A percentile compares a stretch with the other conserved stretches of the same genome.
Conservation (phyloP, 805 yeast genomes). For the Candida palmyrensis region DNA sequence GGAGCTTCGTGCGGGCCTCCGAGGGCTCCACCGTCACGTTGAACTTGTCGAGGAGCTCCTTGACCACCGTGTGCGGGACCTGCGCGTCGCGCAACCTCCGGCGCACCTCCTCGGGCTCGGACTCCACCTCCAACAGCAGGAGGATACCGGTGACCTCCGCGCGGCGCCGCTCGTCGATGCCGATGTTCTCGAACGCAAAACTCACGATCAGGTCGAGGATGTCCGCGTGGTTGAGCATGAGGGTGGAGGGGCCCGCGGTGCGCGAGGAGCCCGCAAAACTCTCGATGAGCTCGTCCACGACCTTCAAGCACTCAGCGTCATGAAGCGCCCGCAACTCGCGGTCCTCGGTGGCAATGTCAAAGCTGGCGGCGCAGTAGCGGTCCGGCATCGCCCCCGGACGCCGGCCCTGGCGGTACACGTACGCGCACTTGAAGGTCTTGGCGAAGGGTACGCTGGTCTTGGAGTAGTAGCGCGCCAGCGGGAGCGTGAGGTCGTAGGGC, state of each 20-base stretch:
- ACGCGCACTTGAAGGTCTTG: conserved; percentile 71
- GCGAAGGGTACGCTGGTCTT: conserved; percentile 45
- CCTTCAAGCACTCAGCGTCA: conserved; percentile 87
- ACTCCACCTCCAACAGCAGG: conserved; percentile 73
- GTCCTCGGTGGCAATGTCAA: conserved; percentile 68
- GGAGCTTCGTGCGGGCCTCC: conserved; percentile 56
- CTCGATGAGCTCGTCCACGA: conserved; percentile 61
- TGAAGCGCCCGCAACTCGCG: conserved; percentile 41
- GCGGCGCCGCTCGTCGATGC: conserved; percentile 56
- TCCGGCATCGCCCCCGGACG: conserved; percentile 65
- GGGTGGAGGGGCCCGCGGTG: background rate
- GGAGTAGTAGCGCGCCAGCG: conserved; percentile 82
- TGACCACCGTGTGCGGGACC: conserved; percentile 74
- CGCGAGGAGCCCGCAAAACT: background rate
- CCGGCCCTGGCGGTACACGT: conserved; percentile 66
- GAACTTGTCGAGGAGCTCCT: conserved; percentile 70
- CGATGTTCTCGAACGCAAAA: conserved; percentile 77
- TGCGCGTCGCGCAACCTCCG: conserved; percentile 49
- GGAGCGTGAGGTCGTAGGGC: conserved; percentile 85
- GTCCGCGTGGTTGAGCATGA: conserved; percentile 73
- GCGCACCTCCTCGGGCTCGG: conserved; percentile 55
- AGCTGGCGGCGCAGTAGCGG: conserved; percentile 76
- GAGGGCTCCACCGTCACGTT: conserved; percentile 71
- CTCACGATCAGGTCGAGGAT: conserved; percentile 59
- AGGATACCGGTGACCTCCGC: conserved; percentile 62